Evolutionary conservation across 2,329 filamentous ascomycete species (phyloP).

Genomic region (Remersonia thermophila): DNA sequence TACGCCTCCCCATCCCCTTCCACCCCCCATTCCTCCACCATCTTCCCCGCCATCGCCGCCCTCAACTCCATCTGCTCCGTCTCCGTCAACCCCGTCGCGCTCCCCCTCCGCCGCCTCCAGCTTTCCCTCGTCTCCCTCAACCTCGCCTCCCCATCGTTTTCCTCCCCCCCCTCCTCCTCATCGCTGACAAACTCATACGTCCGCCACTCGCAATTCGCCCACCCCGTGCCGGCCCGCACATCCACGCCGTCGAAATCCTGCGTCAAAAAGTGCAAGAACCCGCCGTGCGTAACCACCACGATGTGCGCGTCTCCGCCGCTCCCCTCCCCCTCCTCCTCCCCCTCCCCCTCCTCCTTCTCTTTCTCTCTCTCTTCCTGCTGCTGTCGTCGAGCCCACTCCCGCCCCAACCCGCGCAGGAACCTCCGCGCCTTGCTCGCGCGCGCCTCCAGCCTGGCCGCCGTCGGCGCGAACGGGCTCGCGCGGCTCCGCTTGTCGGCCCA

Average conservation of each 20-base stretch:
- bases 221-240: conserved; percentile 47
- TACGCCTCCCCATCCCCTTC: background rate
- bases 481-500: conserved; percentile 57
- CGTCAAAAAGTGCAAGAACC: conserved; percentile 73
- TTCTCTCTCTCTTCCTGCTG: too few relatives aligned
- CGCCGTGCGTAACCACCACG: conserved; percentile 69
- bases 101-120: conserved; percentile 32
- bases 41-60: conserved; percentile 23
- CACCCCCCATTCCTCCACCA: conserved; percentile 20
- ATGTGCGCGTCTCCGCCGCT: conserved; percentile 46
- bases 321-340: conserved; percentile 27
- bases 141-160: conserved; percentile 35
- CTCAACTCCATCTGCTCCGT: conserved; percentile 36
- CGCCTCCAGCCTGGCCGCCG: conserved; percentile 40
- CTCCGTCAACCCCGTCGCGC: conserved; percentile 27
- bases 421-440: conserved; percentile 49
- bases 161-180: conserved; percentile 30
- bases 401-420: conserved; percentile 41
- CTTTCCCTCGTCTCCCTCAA: conserved; percentile 38
- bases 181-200: conserved; percentile 46
- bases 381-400: conserved; percentile 18
- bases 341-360: too few relatives aligned
- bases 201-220: conserved; percentile 62
- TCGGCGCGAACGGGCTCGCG: conserved; percentile 33
- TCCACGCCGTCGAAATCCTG: conserved; percentile 61